Percentiles rank a stretch among this genome's conserved stretches.
Conservation (phyloP, 1,139 yeast species). For the Hemisphaericaspora subhashii region DNA sequence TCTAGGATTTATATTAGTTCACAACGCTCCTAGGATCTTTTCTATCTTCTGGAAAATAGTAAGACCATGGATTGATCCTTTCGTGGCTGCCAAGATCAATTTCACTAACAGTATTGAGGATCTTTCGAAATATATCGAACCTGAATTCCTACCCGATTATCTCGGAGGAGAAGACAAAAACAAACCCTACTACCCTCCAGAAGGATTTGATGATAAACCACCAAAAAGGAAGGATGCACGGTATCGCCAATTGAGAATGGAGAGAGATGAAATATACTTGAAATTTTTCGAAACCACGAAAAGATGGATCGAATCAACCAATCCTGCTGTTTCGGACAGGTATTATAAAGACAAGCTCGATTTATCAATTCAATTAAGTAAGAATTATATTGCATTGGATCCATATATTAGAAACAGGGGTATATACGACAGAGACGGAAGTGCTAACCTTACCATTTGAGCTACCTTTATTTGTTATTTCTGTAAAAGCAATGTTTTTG, state of each 20-base stretch:
- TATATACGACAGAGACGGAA: conserved; percentile 40
- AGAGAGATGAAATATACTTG: conserved; percentile 34
- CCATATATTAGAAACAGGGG: conserved; percentile 43
- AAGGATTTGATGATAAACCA: conserved; percentile 29
- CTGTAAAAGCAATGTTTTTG: no score
- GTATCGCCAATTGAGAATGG: conserved; percentile 28
- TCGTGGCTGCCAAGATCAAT: conserved; percentile 45
- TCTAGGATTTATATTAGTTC: conserved; percentile 41
- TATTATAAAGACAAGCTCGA: conserved; percentile 43
- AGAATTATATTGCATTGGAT: conserved; percentile 38
- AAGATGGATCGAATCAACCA: conserved; percentile 45
- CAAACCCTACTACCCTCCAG: conserved; percentile 31
- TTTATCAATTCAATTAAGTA: conserved; percentile 28
- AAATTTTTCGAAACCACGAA: conserved; percentile 37
- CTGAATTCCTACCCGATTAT: conserved; percentile 39
- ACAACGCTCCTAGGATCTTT: conserved; percentile 53
- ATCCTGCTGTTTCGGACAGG: conserved; percentile 37
- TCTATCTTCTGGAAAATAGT: conserved; percentile 48
- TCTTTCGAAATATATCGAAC: conserved; percentile 32
- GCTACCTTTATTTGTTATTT: no score
- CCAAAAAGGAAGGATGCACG: conserved; percentile 31
- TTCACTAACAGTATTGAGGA: conserved; percentile 42
- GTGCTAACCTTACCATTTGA: no score
- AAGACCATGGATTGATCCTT: conserved; percentile 49
- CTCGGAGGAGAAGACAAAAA: conserved; percentile 41